phyloP scores from a whole-genome alignment of 1,284 basidiomycete genomes.

The Apiotrichum akiyoshidainum region DNA sequence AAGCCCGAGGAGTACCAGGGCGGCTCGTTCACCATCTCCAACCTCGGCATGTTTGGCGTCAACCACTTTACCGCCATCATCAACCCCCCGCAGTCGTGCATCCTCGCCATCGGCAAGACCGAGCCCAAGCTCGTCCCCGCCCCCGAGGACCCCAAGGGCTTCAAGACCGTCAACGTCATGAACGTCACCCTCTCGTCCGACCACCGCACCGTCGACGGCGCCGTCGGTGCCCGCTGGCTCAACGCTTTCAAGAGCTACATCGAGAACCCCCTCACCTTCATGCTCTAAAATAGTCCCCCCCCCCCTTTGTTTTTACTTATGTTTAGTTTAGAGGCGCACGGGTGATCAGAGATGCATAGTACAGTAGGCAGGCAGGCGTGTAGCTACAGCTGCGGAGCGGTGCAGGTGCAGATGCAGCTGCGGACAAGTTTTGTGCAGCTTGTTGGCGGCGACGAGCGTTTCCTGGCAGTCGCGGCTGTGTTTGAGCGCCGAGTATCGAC shows the following conservation, averaged over 20 bases:
- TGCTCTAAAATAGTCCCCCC: slow-evolving; percentile 58
- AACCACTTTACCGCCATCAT: slow-evolving; percentile 98
- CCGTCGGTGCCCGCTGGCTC: slow-evolving; percentile 85
- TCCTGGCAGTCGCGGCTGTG: too few relatives aligned
- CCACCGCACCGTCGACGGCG: slow-evolving; percentile 92
- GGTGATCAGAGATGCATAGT: slow-evolving; percentile 1
- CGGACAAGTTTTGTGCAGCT: too few relatives aligned
- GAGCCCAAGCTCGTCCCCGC: slow-evolving; percentile 81
- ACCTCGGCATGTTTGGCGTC: slow-evolving; percentile 97
- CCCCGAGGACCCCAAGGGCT: slow-evolving; percentile 78
- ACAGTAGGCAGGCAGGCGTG: neutral
- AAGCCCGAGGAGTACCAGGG: slow-evolving; percentile 97
- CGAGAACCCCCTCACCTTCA: slow-evolving; percentile 92
- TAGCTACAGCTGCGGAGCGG: too few relatives aligned
- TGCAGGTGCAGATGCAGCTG: too few relatives aligned
- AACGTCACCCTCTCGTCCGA: slow-evolving; percentile 94
- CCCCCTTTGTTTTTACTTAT: neutral
- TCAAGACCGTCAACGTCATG: slow-evolving; percentile 89
- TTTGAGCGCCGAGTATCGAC: too few relatives aligned
- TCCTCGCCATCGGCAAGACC: slow-evolving; percentile 91
- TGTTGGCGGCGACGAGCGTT: too few relatives aligned
- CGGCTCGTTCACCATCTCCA: slow-evolving; percentile 98
- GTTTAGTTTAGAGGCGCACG: neutral
- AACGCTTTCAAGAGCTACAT: slow-evolving; percentile 93
- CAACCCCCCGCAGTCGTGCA: slow-evolving; percentile 97